phyloP scores from a whole-genome alignment of 169 alveolate genomes.

The Hepatocystis sp. region DNA sequence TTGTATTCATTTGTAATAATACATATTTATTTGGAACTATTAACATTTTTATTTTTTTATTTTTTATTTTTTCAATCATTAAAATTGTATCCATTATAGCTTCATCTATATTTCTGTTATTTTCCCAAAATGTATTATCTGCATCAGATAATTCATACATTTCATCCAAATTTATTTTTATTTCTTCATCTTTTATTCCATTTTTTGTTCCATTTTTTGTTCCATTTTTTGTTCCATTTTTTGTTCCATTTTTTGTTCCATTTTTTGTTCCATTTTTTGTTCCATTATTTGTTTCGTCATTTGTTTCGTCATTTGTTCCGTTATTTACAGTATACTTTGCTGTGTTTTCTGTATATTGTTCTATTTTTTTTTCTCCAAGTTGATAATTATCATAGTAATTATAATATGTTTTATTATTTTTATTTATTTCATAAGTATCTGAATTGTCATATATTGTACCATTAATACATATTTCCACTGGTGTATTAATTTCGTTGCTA shows the following conservation, averaged over 20 bases:
- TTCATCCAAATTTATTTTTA: constrained; percentile 8
- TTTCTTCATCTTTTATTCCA: constrained; percentile 2
- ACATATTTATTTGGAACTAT: background rate
- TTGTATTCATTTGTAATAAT: background rate
- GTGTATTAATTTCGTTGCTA: no score
- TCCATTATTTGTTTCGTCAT: no score
- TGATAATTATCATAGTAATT: no score
- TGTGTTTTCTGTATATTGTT: no score
- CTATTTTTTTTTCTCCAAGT: no score
- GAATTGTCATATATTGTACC: no score
- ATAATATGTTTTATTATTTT: no score
- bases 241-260: background rate
- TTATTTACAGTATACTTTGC: no score
- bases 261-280: background rate
- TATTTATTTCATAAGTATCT: no score
- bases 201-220: background rate
- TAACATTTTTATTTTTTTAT: constrained; percentile 2
- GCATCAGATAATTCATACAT: background rate
- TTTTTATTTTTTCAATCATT: constrained; percentile 11
- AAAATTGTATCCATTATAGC: constrained; percentile 9
- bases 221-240: background rate
- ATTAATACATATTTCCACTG: no score
- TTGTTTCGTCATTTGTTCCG: no score
- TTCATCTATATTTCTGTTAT: constrained; percentile 11
- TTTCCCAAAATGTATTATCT: constrained; percentile 8